These are phyloP conservation scores for Pyrus communis DNA, from an alignment of 306 rosid genomes.

Conservation along the genomic window DNA sequence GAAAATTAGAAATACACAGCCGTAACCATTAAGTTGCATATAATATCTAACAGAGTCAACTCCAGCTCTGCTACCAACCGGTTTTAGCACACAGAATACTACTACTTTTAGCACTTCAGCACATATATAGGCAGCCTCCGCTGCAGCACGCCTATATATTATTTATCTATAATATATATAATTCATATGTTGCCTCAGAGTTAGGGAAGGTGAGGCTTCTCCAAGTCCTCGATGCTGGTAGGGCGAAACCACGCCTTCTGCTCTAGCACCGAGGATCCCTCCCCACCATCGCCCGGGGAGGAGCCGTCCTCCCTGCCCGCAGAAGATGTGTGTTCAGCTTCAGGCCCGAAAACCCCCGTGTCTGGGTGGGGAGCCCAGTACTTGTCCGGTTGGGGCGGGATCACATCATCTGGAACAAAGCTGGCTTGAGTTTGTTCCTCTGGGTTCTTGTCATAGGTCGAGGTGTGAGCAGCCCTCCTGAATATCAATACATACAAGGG, in stretches of 20 bases:
- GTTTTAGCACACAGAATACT: background rate
- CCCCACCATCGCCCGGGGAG: slow-evolving; percentile 10
- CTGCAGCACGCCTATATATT: background rate
- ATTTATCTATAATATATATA: background rate
- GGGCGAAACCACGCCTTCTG: slow-evolving; percentile 96
- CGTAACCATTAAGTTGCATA: background rate
- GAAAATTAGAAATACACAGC: too few relatives aligned
- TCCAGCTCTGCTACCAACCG: background rate
- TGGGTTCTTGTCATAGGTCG: slow-evolving; percentile 72
- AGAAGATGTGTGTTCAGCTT: background rate
- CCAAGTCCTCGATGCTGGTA: slow-evolving; percentile 77
- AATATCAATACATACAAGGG: background rate
- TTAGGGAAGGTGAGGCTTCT: slow-evolving; percentile 55
- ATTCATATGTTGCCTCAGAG: background rate
- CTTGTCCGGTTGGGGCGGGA: slow-evolving; percentile 37
- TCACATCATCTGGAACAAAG: slow-evolving; percentile 65
- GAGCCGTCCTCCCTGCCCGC: slow-evolving; percentile 11
- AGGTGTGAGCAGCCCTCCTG: slow-evolving; percentile 63
- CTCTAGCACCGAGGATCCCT: slow-evolving; percentile 45
- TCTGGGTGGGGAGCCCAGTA: slow-evolving; percentile 94
- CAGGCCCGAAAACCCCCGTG: slow-evolving; percentile 92
- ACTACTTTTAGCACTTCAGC: background rate
- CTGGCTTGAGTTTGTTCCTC: slow-evolving; percentile 49
- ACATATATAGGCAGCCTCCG: background rate
- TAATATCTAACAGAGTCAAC: background rate